Base-by-base conservation (phyloP, 2,329 filamentous ascomycete genomes). In the Claviceps sp. region DNA sequence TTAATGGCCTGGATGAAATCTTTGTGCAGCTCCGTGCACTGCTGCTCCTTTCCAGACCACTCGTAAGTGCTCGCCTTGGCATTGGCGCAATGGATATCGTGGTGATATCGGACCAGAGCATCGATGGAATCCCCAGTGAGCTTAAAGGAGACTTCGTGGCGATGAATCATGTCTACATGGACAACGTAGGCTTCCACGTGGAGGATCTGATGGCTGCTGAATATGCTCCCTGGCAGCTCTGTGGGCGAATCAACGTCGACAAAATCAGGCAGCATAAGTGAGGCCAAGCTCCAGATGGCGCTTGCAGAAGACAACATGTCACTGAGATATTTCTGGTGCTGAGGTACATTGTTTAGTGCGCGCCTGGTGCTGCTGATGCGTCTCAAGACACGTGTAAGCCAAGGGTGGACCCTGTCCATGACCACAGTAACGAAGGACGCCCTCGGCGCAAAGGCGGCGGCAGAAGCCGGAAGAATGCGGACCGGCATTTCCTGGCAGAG, bases 131-230 rank as follows among this genome's bases (percentile, higher is more conserved):
- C 93, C 54, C 84, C 81, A 24, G 90, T 97, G 63, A 98, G 79
- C 79, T 98, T 98, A 79, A 90, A 97, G 60, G 90, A 93, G 63
- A 98, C 89, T 74, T 97, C 93, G 67, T 95, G 93, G 70, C 90
- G 86, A 63, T 94, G 82, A 55, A 98, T 91, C 89, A 97, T 95
- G 74, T 98, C 93, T 70, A 98, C 89, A 70, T 97, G 91, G 55
- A 98, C 93, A 61, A 97, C 91, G 68, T 98, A 98, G 50, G 93
- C 93, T 72, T 97, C 90, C 61, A 97, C 75, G 67, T 96, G 88
- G 64, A 96, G 75, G 65, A 96, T 80, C 73, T 94, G 86, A 70
- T 91, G 93, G 78, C 94, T 34, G 30, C 30, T 94, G 78, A 86
- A 88, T 57, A 96, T 73, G 57, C 86, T 87, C 71, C 96, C 89